A percentile compares a stretch with the other conserved stretches of the same genome.
These are phyloP conservation scores for Aspergillus sojae DNA, from an alignment of 2,329 filamentous ascomycete species.

Conservation along the genomic window DNA sequence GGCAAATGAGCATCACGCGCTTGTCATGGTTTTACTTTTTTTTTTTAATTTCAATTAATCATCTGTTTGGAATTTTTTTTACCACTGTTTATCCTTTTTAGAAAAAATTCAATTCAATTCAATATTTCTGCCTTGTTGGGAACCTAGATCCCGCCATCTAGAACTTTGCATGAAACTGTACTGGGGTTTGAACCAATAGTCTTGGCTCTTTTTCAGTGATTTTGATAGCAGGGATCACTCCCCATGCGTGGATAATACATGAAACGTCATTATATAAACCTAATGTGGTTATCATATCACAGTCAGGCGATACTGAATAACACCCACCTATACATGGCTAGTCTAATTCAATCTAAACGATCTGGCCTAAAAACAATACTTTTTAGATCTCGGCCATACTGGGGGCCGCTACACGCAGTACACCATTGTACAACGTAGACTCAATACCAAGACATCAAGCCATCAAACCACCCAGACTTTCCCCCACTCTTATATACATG, in stretches of 20 bases:
- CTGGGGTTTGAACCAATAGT: background rate
- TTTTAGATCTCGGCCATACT: background rate
- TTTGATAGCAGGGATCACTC: background rate
- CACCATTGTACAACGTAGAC: background rate
- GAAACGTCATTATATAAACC: background rate
- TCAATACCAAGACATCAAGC: background rate
- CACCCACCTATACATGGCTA: background rate
- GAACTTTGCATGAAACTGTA: background rate
- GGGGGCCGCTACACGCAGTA: background rate
- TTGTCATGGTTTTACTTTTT: conserved; percentile 7
- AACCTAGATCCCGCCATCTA: background rate
- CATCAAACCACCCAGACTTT: background rate
- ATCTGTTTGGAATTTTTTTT: background rate
- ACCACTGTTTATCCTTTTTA: conserved; percentile 2
- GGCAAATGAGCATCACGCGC: conserved; percentile 20
- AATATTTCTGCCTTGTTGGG: background rate
- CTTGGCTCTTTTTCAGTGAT: background rate
- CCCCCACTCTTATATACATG: background rate
- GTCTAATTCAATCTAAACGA: background rate
- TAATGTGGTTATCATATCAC: background rate
- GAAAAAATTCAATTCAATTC: background rate
- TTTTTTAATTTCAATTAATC: background rate
- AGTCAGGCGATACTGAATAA: background rate
- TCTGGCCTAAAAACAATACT: background rate
- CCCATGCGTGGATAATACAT: background rate